These are phyloP conservation scores for Aegilops umbellulata DNA, from an alignment of 176 grass and related monocot genomes.

Conservation along the genomic window DNA sequence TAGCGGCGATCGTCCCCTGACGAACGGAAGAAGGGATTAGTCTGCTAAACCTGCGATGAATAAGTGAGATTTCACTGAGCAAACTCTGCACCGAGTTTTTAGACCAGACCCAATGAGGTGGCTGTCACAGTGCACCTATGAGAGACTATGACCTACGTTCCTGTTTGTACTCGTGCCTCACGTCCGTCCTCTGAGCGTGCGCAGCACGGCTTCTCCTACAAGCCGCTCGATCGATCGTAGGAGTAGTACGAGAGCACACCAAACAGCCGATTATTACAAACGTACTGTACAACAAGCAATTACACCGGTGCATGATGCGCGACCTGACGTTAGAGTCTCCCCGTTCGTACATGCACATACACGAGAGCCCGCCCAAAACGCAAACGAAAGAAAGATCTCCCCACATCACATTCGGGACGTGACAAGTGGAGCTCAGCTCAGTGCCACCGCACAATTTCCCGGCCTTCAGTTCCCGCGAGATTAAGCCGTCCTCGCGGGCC, in stretches of 20 bases:
- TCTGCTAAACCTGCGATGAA: too few species aligned
- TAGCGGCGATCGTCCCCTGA: too few species aligned
- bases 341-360: neutral
- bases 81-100: too few species aligned
- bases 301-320: neutral
- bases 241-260: too few species aligned
- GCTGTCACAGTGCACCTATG: neutral
- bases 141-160: neutral
- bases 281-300: neutral
- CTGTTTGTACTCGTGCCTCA: neutral
- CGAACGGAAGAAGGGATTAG: too few species aligned
- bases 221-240: too few species aligned
- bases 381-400: too few species aligned
- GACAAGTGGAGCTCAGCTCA: neutral
- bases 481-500: neutral
- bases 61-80: too few species aligned
- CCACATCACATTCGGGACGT: neutral
- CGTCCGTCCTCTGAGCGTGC: too few species aligned
- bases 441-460: neutral
- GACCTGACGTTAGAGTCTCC: neutral
- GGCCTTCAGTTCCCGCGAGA: neutral
- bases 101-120: too few species aligned
- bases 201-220: too few species aligned
- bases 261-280: too few species aligned
- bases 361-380: neutral